Evolutionary conservation across 306 rosid genomes (phyloP).

Genomic region (Trichosanthes cucumerina): DNA sequence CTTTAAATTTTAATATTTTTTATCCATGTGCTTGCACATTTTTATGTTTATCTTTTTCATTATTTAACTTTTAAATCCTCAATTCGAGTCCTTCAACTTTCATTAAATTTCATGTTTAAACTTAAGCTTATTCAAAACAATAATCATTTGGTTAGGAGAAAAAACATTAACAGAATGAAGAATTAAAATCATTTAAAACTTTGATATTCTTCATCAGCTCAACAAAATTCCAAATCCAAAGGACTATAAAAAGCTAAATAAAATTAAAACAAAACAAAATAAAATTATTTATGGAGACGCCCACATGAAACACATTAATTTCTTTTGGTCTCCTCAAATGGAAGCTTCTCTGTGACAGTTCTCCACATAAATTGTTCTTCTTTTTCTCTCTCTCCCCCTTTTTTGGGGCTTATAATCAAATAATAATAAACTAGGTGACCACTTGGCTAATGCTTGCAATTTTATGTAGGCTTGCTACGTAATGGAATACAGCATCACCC

Average conservation of each 20-base stretch:
- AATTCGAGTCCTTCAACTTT: background rate
- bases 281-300: background rate
- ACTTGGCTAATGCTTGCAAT: background rate
- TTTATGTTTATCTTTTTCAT: too few relatives aligned
- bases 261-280: background rate
- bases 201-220: background rate
- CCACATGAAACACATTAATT: slow-evolving; percentile 6
- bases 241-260: background rate
- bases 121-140: background rate
- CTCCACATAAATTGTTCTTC: background rate
- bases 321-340: background rate
- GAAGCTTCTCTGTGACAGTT: slow-evolving; percentile 8
- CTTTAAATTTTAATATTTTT: too few relatives aligned
- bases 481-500: slow-evolving; percentile 7
- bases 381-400: background rate
- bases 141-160: background rate
- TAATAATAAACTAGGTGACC: background rate
- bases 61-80: background rate
- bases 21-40: too few relatives aligned
- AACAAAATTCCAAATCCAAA: background rate
- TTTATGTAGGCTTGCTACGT: background rate
- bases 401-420: background rate
- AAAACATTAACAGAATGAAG: background rate
- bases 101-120: background rate
- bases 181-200: background rate